Percentiles rank a stretch among this genome's conserved stretches.
phyloP scores from a whole-genome alignment of 2,329 filamentous ascomycete genomes.

The Alternaria triticina region DNA sequence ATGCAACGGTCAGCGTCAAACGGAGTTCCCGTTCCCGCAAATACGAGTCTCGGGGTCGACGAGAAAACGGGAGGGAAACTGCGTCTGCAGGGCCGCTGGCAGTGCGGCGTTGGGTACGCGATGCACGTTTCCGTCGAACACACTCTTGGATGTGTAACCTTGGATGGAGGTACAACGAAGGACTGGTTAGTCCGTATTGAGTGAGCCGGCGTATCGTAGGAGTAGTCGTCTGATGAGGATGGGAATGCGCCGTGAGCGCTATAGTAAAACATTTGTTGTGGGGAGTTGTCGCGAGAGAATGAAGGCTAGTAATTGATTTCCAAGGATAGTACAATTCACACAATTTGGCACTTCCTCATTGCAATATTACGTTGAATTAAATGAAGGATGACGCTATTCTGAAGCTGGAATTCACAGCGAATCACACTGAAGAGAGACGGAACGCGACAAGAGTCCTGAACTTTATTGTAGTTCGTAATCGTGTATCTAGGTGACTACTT shows the following conservation, averaged over 20 bases:
- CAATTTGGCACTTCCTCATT: neutral
- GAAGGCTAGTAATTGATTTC: neutral
- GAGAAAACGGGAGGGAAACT: neutral
- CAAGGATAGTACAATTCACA: neutral
- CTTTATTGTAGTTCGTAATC: neutral
- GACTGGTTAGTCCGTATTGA: neutral
- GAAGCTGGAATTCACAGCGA: neutral
- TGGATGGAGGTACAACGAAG: neutral
- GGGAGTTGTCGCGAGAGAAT: neutral
- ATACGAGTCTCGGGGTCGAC: neutral
- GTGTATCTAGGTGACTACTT: neutral
- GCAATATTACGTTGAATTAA: neutral
- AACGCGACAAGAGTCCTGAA: neutral
- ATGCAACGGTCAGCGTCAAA: neutral
- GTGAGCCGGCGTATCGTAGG: neutral
- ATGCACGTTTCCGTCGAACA: neutral
- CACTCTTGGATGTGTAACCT: neutral
- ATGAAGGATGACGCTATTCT: neutral
- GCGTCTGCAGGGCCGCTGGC: neutral
- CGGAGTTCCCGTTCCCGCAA: neutral
- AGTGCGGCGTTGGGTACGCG: neutral
- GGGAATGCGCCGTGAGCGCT: neutral
- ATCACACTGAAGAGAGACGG: neutral
- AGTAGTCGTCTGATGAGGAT: neutral
- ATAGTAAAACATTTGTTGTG: neutral